Conservation (phyloP, 2,329 filamentous ascomycete genomes). For the Fusarium sp. region DNA sequence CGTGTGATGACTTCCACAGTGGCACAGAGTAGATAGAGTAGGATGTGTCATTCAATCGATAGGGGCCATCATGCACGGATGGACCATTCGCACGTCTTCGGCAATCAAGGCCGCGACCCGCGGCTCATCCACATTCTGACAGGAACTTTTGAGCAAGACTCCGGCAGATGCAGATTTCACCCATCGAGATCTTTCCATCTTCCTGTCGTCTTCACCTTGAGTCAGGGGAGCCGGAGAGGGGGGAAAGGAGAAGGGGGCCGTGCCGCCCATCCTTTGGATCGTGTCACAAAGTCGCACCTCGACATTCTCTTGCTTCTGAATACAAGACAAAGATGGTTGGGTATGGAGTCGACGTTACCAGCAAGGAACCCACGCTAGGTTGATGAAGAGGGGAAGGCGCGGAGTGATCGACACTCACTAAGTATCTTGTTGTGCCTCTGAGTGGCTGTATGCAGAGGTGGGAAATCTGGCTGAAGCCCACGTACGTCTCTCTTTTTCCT, state of each 20-base stretch:
- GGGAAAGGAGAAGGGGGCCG: constrained; percentile 13
- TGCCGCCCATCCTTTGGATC: constrained; percentile 15
- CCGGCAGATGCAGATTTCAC: constrained; percentile 37
- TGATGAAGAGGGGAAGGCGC: constrained; percentile 22
- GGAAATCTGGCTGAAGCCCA: constrained; percentile 15
- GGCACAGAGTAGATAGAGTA: neutral
- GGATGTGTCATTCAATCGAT: constrained; percentile 1
- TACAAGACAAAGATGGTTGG: constrained; percentile 14
- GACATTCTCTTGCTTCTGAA: constrained; percentile 8
- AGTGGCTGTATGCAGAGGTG: constrained; percentile 18
- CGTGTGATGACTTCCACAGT: constrained; percentile 17
- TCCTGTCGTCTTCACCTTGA: constrained; percentile 17
- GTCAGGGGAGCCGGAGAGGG: constrained; percentile 21
- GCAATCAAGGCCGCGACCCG: constrained; percentile 37
- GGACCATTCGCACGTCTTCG: constrained; percentile 19
- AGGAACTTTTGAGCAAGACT: constrained; percentile 37
- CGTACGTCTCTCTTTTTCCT: constrained; percentile 31
- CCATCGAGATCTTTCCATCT: constrained; percentile 19
- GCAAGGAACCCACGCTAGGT: constrained; percentile 8
- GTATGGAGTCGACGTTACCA: constrained; percentile 9
- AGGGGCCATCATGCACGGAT: constrained; percentile 13
- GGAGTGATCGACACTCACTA: constrained; percentile 39
- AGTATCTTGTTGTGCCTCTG: constrained; percentile 25
- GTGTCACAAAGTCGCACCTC: constrained; percentile 15
- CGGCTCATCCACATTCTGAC: constrained; percentile 22